A percentile compares a stretch with the other conserved stretches of the same genome.
phyloP scores from a whole-genome alignment of 257 asterid genomes.

The Avicennia marina region DNA sequence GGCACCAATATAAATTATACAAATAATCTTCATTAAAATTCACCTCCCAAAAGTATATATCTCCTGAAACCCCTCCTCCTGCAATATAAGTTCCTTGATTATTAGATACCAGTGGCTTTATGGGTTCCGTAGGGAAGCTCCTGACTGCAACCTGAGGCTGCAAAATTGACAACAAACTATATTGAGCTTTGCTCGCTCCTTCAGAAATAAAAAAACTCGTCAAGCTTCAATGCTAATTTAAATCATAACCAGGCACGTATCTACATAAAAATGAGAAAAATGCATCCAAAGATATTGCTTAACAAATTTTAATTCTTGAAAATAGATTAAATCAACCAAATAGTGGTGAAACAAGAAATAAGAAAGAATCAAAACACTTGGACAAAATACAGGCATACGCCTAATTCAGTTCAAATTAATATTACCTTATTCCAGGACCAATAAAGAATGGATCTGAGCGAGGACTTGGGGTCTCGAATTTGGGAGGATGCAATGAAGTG shows the following conservation, averaged over 20 bases:
- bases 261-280: no score
- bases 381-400: no score
- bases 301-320: no score
- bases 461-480: constrained; percentile 56
- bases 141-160: constrained; percentile 88
- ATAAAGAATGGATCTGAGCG: constrained; percentile 58
- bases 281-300: no score
- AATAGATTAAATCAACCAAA: neutral
- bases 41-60: constrained; percentile 93
- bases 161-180: constrained; percentile 11
- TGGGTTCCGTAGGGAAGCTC: constrained; percentile 76
- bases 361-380: no score
- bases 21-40: no score
- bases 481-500: constrained; percentile 80
- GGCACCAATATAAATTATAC: no score
- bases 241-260: no score
- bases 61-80: constrained; percentile 84
- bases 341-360: neutral
- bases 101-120: constrained; percentile 59
- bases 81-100: constrained; percentile 72
- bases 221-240: no score
- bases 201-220: neutral
- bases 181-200: neutral
- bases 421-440: constrained; percentile 93
- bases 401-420: neutral